Evolutionary conservation across 176 grass and related monocot genomes (phyloP).

Genomic region (Carex parvula): DNA sequence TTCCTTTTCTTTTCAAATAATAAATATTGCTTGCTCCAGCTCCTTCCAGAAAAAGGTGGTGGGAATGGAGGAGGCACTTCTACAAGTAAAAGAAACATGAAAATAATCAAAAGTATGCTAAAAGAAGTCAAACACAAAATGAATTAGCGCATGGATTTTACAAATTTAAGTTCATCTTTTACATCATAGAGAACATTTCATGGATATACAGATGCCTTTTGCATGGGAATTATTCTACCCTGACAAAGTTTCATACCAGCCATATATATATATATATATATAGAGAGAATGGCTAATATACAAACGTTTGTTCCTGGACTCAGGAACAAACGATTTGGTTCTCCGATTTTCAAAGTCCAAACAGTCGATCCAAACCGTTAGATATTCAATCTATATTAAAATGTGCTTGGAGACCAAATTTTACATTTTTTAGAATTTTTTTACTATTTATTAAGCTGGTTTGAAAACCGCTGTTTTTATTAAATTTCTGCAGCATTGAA

Average conservation of each 20-base stretch:
- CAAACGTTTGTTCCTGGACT: no score
- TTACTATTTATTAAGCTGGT: no score
- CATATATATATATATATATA: background rate
- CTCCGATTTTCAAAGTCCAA: no score
- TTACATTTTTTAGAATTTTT: no score
- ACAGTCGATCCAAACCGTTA: no score
- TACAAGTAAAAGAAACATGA: conserved; percentile 48
- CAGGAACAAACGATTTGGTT: no score
- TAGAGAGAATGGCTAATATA: no score
- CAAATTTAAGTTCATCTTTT: background rate
- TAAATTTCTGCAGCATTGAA: no score
- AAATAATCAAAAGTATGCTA: conserved; percentile 37
- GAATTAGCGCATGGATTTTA: no score
- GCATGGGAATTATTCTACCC: background rate
- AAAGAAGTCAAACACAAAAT: conserved; percentile 21
- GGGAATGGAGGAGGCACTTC: conserved; percentile 80
- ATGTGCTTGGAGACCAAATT: no score
- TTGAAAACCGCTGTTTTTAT: no score
- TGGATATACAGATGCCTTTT: background rate
- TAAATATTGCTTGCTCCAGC: conserved; percentile 45
- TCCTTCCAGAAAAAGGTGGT: conserved; percentile 53
- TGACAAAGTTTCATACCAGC: background rate
- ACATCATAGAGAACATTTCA: background rate
- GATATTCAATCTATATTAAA: no score
- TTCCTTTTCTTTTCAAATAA: conserved; percentile 62